Conservation (phyloP, 768 basidiomycete genomes). For the Terana coerulea region DNA sequence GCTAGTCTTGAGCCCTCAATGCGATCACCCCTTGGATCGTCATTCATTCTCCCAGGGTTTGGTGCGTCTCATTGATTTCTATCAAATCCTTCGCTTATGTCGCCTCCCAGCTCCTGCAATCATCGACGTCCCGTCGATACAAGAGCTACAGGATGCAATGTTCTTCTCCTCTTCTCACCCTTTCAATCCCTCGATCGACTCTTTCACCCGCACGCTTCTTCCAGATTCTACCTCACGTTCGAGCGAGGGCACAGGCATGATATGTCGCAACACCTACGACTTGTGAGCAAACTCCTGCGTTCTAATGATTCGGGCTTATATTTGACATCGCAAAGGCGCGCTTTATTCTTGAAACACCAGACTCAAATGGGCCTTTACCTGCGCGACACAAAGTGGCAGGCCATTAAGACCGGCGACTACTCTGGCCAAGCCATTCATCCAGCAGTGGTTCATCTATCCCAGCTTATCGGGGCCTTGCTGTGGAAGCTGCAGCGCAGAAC, state of each 20-base stretch:
- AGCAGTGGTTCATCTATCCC: slow-evolving; percentile 20
- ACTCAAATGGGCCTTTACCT: slow-evolving; percentile 20
- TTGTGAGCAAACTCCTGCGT: slow-evolving; percentile 9
- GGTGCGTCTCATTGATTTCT: too few species aligned
- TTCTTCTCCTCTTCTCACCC: too few species aligned
- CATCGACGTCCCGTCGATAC: too few species aligned
- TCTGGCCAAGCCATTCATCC: slow-evolving; percentile 22
- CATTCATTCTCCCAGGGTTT: too few species aligned
- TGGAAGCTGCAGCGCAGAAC: slow-evolving; percentile 19
- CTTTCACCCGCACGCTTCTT: background rate
- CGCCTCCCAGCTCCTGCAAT: too few species aligned
- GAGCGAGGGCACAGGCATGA: background rate
- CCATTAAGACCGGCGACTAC: slow-evolving; percentile 21
- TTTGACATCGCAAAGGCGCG: slow-evolving; percentile 13
- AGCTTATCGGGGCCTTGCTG: slow-evolving; percentile 20
- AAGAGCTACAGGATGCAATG: too few species aligned
- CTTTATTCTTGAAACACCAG: slow-evolving; percentile 19
- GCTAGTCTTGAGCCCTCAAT: too few species aligned
- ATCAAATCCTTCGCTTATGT: too few species aligned
- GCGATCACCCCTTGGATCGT: too few species aligned
- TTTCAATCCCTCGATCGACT: background rate
- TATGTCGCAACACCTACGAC: slow-evolving; percentile 8
- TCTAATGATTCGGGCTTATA: background rate
- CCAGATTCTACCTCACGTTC: background rate
- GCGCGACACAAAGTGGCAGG: slow-evolving; percentile 18